Conservation (phyloP, 805 yeast species). For the Jamesozyma hellenica region DNA sequence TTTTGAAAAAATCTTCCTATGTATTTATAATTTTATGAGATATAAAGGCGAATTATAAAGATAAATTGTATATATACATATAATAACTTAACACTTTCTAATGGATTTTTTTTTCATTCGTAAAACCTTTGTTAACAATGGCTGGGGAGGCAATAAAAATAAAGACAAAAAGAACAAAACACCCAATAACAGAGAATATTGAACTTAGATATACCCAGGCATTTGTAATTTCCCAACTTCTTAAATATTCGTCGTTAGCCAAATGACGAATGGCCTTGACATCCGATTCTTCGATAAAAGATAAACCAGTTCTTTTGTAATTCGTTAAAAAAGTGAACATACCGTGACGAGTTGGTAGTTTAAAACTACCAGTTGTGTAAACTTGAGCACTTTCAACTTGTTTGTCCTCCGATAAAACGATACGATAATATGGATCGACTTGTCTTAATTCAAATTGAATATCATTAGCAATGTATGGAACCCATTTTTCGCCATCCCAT, state of each 20-base stretch:
- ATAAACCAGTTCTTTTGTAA: constrained; percentile 68
- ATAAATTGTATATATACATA: no score
- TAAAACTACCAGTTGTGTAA: constrained; percentile 46
- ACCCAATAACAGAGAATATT: constrained; percentile 54
- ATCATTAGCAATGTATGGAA: constrained; percentile 51
- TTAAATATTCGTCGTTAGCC: constrained; percentile 88
- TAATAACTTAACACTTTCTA: constrained; percentile 2
- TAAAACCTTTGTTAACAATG: constrained; percentile 5
- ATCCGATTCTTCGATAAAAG: constrained; percentile 53
- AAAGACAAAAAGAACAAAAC: constrained; percentile 71
- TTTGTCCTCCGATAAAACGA: constrained; percentile 40
- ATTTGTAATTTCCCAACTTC: constrained; percentile 88
- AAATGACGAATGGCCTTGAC: constrained; percentile 83
- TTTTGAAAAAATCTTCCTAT: not conserved
- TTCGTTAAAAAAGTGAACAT: constrained; percentile 78
- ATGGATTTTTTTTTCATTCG: constrained; percentile 16
- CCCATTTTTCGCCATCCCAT: constrained; percentile 55
- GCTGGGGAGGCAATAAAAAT: constrained; percentile 37
- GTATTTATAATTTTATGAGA: not conserved
- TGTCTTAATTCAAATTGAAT: constrained; percentile 77
- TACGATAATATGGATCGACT: constrained; percentile 91
- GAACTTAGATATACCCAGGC: constrained; percentile 84
- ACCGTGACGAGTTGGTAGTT: constrained; percentile 92
- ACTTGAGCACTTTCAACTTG: constrained; percentile 38
- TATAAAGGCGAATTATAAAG: not conserved